Percentiles rank a stretch among this genome's conserved stretches.
Conservation (phyloP, 2,329 filamentous ascomycete genomes). For the Talaromyces sp. region DNA sequence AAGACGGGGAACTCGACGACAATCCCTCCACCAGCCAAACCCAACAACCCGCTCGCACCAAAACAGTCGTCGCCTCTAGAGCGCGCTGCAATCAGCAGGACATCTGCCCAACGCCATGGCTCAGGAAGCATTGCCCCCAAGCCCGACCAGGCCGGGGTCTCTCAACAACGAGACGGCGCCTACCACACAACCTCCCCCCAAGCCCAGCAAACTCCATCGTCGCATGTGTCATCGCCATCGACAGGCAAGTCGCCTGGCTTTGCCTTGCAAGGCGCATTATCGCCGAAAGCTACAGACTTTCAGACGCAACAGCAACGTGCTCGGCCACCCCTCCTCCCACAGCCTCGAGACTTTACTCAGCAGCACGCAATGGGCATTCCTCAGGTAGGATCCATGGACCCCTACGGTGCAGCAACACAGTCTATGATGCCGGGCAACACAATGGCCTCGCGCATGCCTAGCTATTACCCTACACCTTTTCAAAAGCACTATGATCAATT, state of each 20-base stretch:
- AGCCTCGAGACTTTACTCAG: slow-evolving; percentile 30
- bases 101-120: slow-evolving; percentile 64
- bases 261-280: slow-evolving; percentile 55
- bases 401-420: slow-evolving; percentile 19
- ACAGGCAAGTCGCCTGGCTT: slow-evolving; percentile 60
- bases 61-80: slow-evolving; percentile 73
- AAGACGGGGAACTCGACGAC: slow-evolving; percentile 79
- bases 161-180: slow-evolving; percentile 38
- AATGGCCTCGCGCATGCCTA: slow-evolving; percentile 33
- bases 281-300: slow-evolving; percentile 56
- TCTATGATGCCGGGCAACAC: slow-evolving; percentile 25
- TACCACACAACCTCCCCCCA: slow-evolving; percentile 58
- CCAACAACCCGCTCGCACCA: slow-evolving; percentile 56
- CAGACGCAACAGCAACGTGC: slow-evolving; percentile 53
- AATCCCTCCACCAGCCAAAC: slow-evolving; percentile 56
- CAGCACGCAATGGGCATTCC: slow-evolving; percentile 30
- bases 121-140: slow-evolving; percentile 69
- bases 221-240: slow-evolving; percentile 66
- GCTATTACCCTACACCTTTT: slow-evolving; percentile 81
- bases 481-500: slow-evolving; percentile 94
- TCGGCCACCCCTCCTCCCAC: slow-evolving; percentile 43
- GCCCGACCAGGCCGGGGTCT: slow-evolving; percentile 45
- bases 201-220: slow-evolving; percentile 75
- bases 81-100: slow-evolving; percentile 73
- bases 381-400: slow-evolving; percentile 32